These are phyloP conservation scores for Diaporthe ampelina DNA, from an alignment of 2,329 filamentous ascomycete species.

Conservation along the genomic window DNA sequence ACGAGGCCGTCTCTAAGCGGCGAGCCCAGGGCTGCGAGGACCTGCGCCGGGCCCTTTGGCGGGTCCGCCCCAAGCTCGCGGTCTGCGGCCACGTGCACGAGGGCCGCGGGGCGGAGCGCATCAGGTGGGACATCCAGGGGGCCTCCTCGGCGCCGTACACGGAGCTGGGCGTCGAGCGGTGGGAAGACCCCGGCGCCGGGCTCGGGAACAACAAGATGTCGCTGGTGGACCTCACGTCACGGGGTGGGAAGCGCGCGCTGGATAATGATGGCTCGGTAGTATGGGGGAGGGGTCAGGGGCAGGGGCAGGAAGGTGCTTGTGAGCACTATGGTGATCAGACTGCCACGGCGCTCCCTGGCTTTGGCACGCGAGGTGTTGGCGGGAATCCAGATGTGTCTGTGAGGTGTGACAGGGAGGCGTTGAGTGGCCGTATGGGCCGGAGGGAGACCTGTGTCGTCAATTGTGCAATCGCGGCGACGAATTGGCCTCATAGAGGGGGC, in stretches of 20 bases:
- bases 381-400: conserved; percentile 55
- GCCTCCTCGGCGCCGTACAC: conserved; percentile 56
- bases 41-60: conserved; percentile 69
- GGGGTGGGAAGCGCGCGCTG: conserved; percentile 55
- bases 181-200: conserved; percentile 71
- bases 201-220: conserved; percentile 72
- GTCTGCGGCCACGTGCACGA: conserved; percentile 82
- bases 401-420: conserved; percentile 57
- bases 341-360: conserved; percentile 44
- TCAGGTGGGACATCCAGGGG: conserved; percentile 69
- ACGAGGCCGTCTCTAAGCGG: conserved; percentile 57
- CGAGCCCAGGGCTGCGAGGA: conserved; percentile 70
- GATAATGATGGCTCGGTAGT: conserved; percentile 60
- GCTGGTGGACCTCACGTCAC: conserved; percentile 71
- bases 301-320: not conserved
- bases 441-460: conserved; percentile 85
- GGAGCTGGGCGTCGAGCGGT: conserved; percentile 60
- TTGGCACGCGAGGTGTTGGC: conserved; percentile 56
- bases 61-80: conserved; percentile 73
- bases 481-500: conserved; percentile 72
- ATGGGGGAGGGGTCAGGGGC: not conserved
- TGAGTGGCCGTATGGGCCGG: conserved; percentile 60
- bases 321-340: conserved; percentile 4
- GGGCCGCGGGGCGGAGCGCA: conserved; percentile 72
- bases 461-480: conserved; percentile 79